Base-by-base conservation (phyloP, 1,284 basidiomycete species). In the Melanopsichium pennsylvanicum region DNA sequence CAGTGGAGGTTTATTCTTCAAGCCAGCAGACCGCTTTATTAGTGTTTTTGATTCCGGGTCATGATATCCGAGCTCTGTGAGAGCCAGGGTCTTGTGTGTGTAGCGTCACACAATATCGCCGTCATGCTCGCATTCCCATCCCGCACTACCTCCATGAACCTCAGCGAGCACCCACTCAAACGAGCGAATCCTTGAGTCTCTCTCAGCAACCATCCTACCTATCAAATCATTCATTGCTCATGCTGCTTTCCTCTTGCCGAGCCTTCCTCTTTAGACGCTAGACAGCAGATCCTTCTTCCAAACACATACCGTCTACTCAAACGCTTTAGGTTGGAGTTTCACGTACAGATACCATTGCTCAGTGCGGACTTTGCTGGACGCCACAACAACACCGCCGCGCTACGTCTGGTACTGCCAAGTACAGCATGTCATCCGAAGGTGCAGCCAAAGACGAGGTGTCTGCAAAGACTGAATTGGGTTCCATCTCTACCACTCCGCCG, bases 401-500 rank as follows among this genome's bases (percentile, higher is more conserved):
- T n/a, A n/a, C 27, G 8, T 13, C 27, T 8, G 27, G 27, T 7
- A 7, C 13, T 29, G 8, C 35, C 13, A 11, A 25, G 16, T 32
- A 15, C 26, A 27, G 26, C 39, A 56, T 42, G 33, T 23, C 35
- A 7, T 4, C 36, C 32, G 31, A 45, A 19, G 44, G n/a, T 23
- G 27, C 40, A 9, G n/a, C 37, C 18, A 33, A 35, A 19, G 49
- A 50, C 23, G 40, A 56, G 5, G 49, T 61, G 2, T 40, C 48
- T 2, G 48, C 64, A 25, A 57, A 68, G 36, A 61, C 64, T 12
- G 58, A 58, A n/a, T 36, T 68, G 4, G 64, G 57, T n/a, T 25
- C 42, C 23, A 40, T 21, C 16, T 21, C 47, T 18, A 23, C 16
- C 10, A 44, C 40, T 1, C 37, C 51, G 5, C 51, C 58, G 6